These are phyloP conservation scores for Yamadazyma paraphyllophila DNA, from an alignment of 805 yeast genomes.

Conservation along the genomic window DNA sequence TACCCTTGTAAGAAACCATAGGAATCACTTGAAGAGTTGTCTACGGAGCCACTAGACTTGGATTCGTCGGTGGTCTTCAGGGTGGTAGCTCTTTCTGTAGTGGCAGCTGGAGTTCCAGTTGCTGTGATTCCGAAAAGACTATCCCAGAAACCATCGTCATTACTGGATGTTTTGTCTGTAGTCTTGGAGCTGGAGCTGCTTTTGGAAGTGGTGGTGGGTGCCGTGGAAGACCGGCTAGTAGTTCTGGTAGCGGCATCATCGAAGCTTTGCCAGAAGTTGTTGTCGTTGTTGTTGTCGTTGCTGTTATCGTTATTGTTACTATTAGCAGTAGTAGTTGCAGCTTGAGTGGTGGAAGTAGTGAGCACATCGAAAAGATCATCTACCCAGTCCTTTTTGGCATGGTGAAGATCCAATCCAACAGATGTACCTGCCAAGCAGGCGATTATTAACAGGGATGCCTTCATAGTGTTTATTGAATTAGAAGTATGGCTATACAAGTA, in stretches of 20 bases:
- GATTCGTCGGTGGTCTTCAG: background rate
- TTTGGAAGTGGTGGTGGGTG: background rate
- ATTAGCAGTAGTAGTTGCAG: constrained; percentile 2
- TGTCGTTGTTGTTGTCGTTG: background rate
- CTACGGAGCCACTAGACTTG: background rate
- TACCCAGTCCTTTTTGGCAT: constrained; percentile 5
- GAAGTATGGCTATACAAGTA: background rate
- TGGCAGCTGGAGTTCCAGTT: background rate
- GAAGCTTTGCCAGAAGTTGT: constrained; percentile 12
- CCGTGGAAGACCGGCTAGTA: background rate
- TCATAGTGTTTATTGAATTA: background rate
- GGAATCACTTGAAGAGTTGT: background rate
- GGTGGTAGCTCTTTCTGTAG: background rate
- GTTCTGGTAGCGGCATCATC: constrained; percentile 1
- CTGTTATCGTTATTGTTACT: background rate
- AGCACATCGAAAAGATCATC: constrained; percentile 5
- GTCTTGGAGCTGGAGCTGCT: background rate
- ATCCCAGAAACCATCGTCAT: background rate
- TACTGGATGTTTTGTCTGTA: background rate
- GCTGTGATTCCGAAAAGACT: background rate
- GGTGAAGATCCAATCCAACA: constrained; percentile 4
- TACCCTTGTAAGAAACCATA: background rate
- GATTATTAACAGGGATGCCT: background rate
- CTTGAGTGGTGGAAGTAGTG: constrained; percentile 3
- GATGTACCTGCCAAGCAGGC: background rate